Conservation (phyloP, 345 rosid species). For the Rubroshorea leprosula region DNA sequence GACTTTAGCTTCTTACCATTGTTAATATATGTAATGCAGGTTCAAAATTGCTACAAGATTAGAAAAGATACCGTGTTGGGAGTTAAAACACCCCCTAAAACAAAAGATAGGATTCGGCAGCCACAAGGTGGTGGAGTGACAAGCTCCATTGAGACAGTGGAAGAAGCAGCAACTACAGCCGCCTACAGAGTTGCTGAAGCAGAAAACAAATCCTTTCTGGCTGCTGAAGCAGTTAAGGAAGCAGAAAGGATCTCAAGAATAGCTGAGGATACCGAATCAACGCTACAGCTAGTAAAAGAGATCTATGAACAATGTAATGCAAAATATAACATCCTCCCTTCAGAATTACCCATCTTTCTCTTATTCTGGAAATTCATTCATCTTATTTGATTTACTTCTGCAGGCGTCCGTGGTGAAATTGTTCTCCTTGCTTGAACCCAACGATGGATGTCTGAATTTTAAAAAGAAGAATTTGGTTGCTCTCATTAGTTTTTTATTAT, state of each 20-base stretch:
- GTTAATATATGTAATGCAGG: slow-evolving; percentile 31
- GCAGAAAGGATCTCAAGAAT: slow-evolving; percentile 41
- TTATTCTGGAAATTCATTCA: no score
- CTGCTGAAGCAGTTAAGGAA: slow-evolving; percentile 49
- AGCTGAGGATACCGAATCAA: slow-evolving; percentile 37
- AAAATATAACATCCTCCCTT: no score
- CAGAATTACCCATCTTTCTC: no score
- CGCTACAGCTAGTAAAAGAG: slow-evolving; percentile 44
- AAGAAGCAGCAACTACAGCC: slow-evolving; percentile 46
- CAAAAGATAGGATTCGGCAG: slow-evolving; percentile 29
- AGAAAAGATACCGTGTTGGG: slow-evolving; percentile 23
- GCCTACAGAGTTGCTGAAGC: slow-evolving; percentile 67
- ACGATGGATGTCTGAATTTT: no score
- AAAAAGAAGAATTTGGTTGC: no score
- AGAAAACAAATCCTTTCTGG: slow-evolving; percentile 47
- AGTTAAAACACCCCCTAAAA: slow-evolving; percentile 39
- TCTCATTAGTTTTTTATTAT: no score
- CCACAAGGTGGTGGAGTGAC: slow-evolving; percentile 21
- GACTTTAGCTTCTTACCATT: neutral
- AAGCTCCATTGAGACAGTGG: slow-evolving; percentile 27
- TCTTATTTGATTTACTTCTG: no score
- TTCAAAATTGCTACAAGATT: slow-evolving; percentile 57
- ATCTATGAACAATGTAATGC: slow-evolving; percentile 52
- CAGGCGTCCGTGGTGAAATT: no score
- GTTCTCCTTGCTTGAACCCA: no score